Evolutionary conservation across 1,284 basidiomycete species (phyloP).

Genomic region (Exsudoporus floridanus): DNA sequence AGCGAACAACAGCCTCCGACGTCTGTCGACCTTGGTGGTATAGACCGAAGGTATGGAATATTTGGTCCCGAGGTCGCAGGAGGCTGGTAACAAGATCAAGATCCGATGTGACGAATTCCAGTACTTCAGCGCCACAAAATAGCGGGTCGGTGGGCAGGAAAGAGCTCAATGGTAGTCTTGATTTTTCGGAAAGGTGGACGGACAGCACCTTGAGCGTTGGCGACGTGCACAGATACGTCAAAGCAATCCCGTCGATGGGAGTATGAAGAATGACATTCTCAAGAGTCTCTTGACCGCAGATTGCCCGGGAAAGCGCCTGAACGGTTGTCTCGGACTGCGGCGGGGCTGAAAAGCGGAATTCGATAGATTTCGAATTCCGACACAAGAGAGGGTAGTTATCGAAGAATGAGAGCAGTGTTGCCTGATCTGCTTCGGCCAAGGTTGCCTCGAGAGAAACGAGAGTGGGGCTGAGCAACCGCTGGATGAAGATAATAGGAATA

Average conservation of each 20-base stretch:
- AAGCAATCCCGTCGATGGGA: constrained; percentile 4
- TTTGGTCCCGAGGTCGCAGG: constrained; percentile 8
- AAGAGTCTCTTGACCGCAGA: constrained; percentile 3
- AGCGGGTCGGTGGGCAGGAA: neutral
- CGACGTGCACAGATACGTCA: constrained; percentile 7
- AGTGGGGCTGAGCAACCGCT: constrained; percentile 14
- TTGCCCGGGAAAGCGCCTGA: constrained; percentile 9
- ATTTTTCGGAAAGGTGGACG: neutral
- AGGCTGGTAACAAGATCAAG: constrained; percentile 13
- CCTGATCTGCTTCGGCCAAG: constrained; percentile 11
- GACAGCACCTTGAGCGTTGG: constrained; percentile 14
- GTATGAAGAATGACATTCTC: neutral
- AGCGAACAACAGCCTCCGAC: neutral
- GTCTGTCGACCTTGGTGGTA: neutral
- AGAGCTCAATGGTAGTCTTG: neutral
- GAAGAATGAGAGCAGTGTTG: constrained; percentile 13
- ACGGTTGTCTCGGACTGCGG: neutral
- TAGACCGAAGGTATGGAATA: constrained; percentile 12
- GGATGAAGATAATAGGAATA: constrained; percentile 10
- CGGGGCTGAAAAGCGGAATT: neutral
- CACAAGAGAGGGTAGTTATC: constrained; percentile 8
- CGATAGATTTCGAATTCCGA: constrained; percentile 5
- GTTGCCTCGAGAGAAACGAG: constrained; percentile 8
- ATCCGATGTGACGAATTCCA: constrained; percentile 7
- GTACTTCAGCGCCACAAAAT: constrained; percentile 2